phyloP scores from a whole-genome alignment of 768 basidiomycete species.

The Mycena olivaceomarginata region DNA sequence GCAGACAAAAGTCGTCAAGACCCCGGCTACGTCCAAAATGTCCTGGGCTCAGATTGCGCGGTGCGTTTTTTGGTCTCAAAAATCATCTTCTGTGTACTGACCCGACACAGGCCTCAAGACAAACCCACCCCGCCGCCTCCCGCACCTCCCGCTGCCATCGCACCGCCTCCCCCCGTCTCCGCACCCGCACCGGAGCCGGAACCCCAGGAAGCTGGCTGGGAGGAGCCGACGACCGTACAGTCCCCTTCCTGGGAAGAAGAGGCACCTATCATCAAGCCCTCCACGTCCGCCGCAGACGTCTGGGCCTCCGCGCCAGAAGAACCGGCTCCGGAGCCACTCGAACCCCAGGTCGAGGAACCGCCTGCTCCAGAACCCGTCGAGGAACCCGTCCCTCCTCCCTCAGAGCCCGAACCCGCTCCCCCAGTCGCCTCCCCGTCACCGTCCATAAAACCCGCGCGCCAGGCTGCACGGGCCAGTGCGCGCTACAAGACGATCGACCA shows the following conservation, averaged over 20 bases:
- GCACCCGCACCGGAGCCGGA: slow-evolving; percentile 60
- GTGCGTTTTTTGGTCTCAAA: slow-evolving; percentile 59
- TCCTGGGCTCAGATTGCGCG: slow-evolving; percentile 93
- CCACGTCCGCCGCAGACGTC: slow-evolving; percentile 47
- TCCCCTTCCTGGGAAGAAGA: slow-evolving; percentile 86
- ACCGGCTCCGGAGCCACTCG: slow-evolving; percentile 46
- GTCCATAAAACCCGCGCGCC: slow-evolving; percentile 71
- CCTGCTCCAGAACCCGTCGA: slow-evolving; percentile 55
- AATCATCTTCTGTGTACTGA: slow-evolving; percentile 26
- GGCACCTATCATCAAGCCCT: slow-evolving; percentile 60
- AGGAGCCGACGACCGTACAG: slow-evolving; percentile 84
- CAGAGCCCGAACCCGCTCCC: slow-evolving; percentile 60
- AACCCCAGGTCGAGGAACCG: slow-evolving; percentile 55
- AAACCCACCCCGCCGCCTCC: slow-evolving; percentile 71
- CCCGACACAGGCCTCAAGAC: slow-evolving; percentile 73
- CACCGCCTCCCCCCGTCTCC: slow-evolving; percentile 49
- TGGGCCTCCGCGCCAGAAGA: slow-evolving; percentile 44
- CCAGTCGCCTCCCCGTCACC: slow-evolving; percentile 61
- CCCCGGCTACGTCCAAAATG: slow-evolving; percentile 84
- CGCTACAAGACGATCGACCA: slow-evolving; percentile 86
- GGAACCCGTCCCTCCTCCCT: slow-evolving; percentile 51
- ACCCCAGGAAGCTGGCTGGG: slow-evolving; percentile 69
- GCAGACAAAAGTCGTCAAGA: slow-evolving; percentile 61
- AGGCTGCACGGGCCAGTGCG: slow-evolving; percentile 74
- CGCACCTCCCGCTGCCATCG: slow-evolving; percentile 52